phyloP scores from a whole-genome alignment of 2,329 filamentous ascomycete genomes.

The Botrytis porri region DNA sequence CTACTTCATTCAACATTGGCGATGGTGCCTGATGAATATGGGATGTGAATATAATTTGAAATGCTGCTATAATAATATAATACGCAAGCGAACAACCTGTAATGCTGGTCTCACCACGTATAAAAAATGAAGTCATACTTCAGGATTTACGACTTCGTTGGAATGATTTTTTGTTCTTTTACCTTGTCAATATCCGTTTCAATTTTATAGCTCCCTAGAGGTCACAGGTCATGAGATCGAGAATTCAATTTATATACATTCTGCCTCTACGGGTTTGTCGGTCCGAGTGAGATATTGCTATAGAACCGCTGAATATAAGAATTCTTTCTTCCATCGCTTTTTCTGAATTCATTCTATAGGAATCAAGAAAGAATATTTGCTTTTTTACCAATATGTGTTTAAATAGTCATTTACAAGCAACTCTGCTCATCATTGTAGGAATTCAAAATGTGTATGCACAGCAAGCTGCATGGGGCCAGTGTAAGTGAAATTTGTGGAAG shows the following conservation, averaged over 20 bases:
- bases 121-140: not conserved
- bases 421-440: conserved; percentile 12
- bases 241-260: conserved; percentile 4
- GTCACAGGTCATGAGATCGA: not conserved
- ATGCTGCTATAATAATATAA: conserved; percentile 3
- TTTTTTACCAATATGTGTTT: not conserved
- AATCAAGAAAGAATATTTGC: not conserved
- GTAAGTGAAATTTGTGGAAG: not conserved
- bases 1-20: not conserved
- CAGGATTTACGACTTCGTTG: rapidly evolving
- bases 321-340: not conserved
- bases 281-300: not conserved
- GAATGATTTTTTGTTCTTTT: no score
- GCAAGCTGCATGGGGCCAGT: conserved; percentile 26
- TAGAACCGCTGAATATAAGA: conserved; percentile 36
- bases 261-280: conserved; percentile 12
- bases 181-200: not conserved
- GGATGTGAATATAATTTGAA: not conserved
- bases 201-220: not conserved
- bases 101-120: not conserved
- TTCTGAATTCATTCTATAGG: not conserved
- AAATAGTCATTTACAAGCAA: not conserved
- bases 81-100: not conserved
- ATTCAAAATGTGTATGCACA: conserved; percentile 24
- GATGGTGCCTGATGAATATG: not conserved